Conservation (phyloP, 2,329 filamentous ascomycete genomes). For the Fusarium napiforme region DNA sequence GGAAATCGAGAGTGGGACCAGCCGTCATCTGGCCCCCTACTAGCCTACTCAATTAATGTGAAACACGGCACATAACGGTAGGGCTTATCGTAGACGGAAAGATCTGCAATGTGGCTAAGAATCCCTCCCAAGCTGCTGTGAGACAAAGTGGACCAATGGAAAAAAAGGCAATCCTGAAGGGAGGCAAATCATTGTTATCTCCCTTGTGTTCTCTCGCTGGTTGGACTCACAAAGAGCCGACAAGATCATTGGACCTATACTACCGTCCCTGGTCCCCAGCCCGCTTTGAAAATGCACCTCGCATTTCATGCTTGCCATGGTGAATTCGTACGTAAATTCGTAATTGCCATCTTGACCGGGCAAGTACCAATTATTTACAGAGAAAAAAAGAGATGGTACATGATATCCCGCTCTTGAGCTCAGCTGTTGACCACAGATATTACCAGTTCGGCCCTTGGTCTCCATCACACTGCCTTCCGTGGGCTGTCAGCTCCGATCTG, state of each 20-base stretch:
- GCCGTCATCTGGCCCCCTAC: background rate
- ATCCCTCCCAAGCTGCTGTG: background rate
- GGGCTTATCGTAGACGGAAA: background rate
- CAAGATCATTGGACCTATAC: background rate
- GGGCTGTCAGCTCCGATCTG: background rate
- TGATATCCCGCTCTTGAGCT: background rate
- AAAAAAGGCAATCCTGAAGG: background rate
- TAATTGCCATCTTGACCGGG: background rate
- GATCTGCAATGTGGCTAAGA: background rate
- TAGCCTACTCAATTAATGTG: background rate
- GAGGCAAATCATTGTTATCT: background rate
- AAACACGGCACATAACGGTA: background rate
- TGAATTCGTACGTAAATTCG: background rate
- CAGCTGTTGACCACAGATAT: background rate
- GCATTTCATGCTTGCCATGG: no score
- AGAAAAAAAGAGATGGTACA: background rate
- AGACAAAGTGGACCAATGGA: background rate
- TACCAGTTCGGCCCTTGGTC: fast-evolving
- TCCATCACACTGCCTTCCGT: background rate
- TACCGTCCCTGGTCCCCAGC: background rate
- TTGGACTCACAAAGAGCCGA: no score
- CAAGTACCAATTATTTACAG: background rate
- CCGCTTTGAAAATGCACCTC: background rate
- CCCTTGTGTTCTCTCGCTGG: background rate
- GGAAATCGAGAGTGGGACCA: background rate